Conservation (phyloP, 805 yeast genomes). For the Saccharomycopsis selenospora region DNA sequence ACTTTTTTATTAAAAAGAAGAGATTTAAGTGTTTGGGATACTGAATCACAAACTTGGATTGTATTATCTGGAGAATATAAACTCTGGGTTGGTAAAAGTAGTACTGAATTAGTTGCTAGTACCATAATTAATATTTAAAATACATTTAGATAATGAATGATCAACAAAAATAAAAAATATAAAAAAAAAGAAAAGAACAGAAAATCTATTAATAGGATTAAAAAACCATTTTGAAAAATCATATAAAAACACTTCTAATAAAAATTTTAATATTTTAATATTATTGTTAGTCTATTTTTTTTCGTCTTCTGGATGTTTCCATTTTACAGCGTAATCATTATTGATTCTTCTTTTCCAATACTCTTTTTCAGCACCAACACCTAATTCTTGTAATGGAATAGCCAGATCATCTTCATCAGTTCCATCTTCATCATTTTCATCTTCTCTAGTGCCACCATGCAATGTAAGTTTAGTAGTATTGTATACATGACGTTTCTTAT, state of each 20-base stretch:
- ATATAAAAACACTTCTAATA: too few relatives aligned
- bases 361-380: constrained; percentile 29
- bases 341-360: constrained; percentile 47
- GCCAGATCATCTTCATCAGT: constrained; percentile 22
- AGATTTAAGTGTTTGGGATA: constrained; percentile 53
- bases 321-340: constrained; percentile 10
- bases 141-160: too few relatives aligned
- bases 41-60: constrained; percentile 48
- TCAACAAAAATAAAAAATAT: too few relatives aligned
- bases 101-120: not conserved
- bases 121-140: not conserved
- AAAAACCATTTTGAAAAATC: too few relatives aligned
- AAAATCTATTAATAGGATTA: too few relatives aligned
- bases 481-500: not conserved
- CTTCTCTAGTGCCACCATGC: constrained; percentile 13
- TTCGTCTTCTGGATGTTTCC: not conserved
- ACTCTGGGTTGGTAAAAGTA: constrained; percentile 42
- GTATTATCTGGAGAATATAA: constrained; percentile 49
- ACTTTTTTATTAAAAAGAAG: constrained; percentile 41
- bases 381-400: constrained; percentile 30
- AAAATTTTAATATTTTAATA: too few relatives aligned
- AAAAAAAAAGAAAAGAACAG: too few relatives aligned
- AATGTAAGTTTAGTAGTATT: constrained; percentile 4
- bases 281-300: not conserved
- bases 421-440: constrained; percentile 13